These are phyloP conservation scores for Wickerhamiella kurtzmanii DNA, from an alignment of 805 yeast species.

Conservation along the genomic window DNA sequence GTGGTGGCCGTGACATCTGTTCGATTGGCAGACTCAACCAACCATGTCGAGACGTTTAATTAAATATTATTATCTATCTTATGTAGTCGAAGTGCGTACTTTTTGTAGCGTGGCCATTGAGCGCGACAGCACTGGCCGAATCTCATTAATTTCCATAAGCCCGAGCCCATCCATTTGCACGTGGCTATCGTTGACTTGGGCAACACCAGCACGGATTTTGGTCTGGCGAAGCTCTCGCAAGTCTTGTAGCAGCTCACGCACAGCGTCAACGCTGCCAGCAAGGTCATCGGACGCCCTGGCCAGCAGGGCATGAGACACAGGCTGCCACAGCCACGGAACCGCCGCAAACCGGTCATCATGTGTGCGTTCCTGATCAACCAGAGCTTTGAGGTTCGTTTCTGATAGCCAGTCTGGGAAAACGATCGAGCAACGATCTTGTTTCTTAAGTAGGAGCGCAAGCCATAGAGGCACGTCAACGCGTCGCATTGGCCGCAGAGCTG, in stretches of 20 bases:
- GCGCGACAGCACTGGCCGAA: constrained; percentile 65
- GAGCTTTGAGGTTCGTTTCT: constrained; percentile 36
- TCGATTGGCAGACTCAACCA: constrained; percentile 51
- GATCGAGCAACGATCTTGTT: constrained; percentile 74
- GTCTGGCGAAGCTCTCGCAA: constrained; percentile 68
- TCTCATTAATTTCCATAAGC: constrained; percentile 72
- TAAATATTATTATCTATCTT: neutral
- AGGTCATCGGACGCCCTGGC: constrained; percentile 67
- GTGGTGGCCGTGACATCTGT: constrained; percentile 52
- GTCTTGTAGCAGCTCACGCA: constrained; percentile 65
- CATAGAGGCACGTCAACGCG: constrained; percentile 66
- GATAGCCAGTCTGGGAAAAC: constrained; percentile 80
- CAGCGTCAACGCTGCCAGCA: constrained; percentile 52
- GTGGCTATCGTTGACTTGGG: constrained; percentile 67
- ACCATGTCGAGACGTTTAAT: constrained; percentile 13
- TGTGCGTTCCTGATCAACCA: constrained; percentile 53
- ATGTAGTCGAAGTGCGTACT: constrained; percentile 23
- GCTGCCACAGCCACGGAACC: constrained; percentile 85
- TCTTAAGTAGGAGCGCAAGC: constrained; percentile 72
- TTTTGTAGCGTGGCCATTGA: constrained; percentile 69
- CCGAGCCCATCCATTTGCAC: constrained; percentile 73
- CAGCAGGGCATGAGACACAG: constrained; percentile 56
- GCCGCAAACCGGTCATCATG: constrained; percentile 39
- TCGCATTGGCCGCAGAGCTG: constrained; percentile 52
- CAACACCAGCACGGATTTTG: constrained; percentile 69